Conservation (phyloP, 768 basidiomycete species). For the Rhizopogon salebrosus region DNA sequence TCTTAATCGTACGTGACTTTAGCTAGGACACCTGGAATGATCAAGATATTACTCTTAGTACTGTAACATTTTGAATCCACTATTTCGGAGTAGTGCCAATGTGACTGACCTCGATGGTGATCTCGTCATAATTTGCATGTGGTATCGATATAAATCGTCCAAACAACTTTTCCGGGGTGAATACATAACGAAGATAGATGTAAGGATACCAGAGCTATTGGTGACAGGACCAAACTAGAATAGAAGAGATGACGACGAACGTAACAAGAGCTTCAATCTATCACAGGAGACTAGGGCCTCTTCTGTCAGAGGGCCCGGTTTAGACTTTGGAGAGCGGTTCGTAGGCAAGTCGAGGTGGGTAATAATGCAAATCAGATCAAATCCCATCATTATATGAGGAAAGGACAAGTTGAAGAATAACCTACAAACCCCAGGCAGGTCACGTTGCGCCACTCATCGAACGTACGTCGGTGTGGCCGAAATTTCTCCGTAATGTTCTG, state of each 20-base stretch:
- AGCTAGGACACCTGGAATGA: slow-evolving; percentile 57
- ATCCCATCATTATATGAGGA: neutral
- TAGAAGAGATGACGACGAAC: slow-evolving; percentile 36
- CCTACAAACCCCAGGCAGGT: slow-evolving; percentile 82
- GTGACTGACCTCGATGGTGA: slow-evolving; percentile 90
- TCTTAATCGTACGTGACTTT: slow-evolving; percentile 66
- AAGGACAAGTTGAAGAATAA: slow-evolving; percentile 29
- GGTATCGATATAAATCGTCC: slow-evolving; percentile 93
- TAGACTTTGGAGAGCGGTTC: slow-evolving; percentile 89
- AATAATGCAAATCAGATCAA: slow-evolving; percentile 41
- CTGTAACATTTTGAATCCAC: slow-evolving; percentile 38
- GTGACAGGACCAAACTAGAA: no score
- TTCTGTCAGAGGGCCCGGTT: slow-evolving; percentile 90
- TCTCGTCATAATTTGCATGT: slow-evolving; percentile 98
- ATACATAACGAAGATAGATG: slow-evolving; percentile 74
- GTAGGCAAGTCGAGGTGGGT: slow-evolving; percentile 94
- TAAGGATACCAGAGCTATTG: slow-evolving; percentile 58
- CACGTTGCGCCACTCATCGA: slow-evolving; percentile 65
- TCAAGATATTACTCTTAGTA: neutral
- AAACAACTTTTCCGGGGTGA: slow-evolving; percentile 68
- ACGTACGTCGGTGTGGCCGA: slow-evolving; percentile 79
- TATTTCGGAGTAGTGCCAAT: slow-evolving; percentile 79
- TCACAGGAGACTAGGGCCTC: slow-evolving; percentile 91
- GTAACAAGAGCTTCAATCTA: slow-evolving; percentile 69
- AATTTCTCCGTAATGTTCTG: slow-evolving; percentile 63